These are phyloP conservation scores for Ambrosia artemisiifolia DNA, from an alignment of 129 eudicot species.

Conservation along the genomic window DNA sequence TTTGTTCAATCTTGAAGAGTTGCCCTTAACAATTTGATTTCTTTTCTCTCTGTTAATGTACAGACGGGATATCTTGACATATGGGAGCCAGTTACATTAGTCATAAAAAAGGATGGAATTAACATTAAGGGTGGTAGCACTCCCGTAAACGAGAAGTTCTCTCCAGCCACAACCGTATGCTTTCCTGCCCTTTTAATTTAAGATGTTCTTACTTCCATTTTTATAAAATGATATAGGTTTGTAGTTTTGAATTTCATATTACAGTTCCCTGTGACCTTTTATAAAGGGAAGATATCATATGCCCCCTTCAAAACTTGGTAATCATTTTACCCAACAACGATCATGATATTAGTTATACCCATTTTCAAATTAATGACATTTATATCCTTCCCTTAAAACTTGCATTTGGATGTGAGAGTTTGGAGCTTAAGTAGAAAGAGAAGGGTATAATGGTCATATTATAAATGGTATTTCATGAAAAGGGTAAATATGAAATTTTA, in stretches of 20 bases:
- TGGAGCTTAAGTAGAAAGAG: too few relatives aligned
- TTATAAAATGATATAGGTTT: background rate
- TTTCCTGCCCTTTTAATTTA: conserved; percentile 11
- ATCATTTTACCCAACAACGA: too few relatives aligned
- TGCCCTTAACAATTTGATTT: background rate
- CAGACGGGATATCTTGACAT: conserved; percentile 62
- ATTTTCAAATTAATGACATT: too few relatives aligned
- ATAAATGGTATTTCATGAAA: too few relatives aligned
- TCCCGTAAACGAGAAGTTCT: conserved; percentile 62
- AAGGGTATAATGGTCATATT: too few relatives aligned
- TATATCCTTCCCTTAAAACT: too few relatives aligned
- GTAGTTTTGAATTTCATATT: background rate
- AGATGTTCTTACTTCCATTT: background rate
- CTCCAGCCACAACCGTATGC: conserved; percentile 57
- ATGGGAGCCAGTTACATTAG: conserved; percentile 84
- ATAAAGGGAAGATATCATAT: too few relatives aligned
- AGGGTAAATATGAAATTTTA: too few relatives aligned
- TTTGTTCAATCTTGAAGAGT: background rate
- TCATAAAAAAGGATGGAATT: conserved; percentile 71
- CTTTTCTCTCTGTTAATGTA: conserved; percentile 8
- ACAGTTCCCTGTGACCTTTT: background rate
- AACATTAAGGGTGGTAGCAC: conserved; percentile 60
- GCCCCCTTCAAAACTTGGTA: too few relatives aligned
- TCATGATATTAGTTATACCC: too few relatives aligned
- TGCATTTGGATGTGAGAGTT: too few relatives aligned